Conservation (phyloP, 1,284 basidiomycete species). For the Cystobasidium pallidum region DNA sequence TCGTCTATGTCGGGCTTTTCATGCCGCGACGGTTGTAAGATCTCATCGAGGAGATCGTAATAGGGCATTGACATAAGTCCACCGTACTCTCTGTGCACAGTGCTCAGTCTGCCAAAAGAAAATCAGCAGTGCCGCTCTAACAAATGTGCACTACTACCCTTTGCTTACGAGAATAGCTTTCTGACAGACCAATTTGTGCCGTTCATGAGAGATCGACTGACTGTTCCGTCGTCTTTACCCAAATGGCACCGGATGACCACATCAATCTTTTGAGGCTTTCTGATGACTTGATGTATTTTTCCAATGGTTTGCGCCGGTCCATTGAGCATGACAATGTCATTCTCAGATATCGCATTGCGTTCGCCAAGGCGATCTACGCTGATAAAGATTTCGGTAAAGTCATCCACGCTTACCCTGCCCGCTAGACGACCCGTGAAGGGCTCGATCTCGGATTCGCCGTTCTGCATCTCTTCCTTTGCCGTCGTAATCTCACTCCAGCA, state of each 20-base stretch:
- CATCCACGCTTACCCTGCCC: conserved; percentile 68
- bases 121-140: neutral
- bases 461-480: conserved; percentile 65
- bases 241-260: conserved; percentile 60
- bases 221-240: conserved; percentile 56
- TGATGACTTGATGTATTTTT: conserved; percentile 74
- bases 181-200: conserved; percentile 73
- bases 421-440: conserved; percentile 50
- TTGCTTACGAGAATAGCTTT: conserved; percentile 77
- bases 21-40: conserved; percentile 69
- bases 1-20: conserved; percentile 61
- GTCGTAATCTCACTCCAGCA: conserved; percentile 86
- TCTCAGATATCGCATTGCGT: conserved; percentile 76
- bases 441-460: conserved; percentile 56
- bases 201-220: conserved; percentile 59
- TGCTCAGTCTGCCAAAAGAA: conserved; percentile 70
- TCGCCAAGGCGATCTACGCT: conserved; percentile 60
- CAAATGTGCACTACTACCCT: neutral
- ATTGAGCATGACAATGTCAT: conserved; percentile 68
- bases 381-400: conserved; percentile 71
- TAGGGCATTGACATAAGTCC: conserved; percentile 81
- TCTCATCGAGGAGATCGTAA: conserved; percentile 73
- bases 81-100: conserved; percentile 87
- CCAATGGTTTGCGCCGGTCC: conserved; percentile 63
- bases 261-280: conserved; percentile 60